Base-by-base conservation (phyloP, 345 rosid species). In the Hibiscus trionum region DNA sequence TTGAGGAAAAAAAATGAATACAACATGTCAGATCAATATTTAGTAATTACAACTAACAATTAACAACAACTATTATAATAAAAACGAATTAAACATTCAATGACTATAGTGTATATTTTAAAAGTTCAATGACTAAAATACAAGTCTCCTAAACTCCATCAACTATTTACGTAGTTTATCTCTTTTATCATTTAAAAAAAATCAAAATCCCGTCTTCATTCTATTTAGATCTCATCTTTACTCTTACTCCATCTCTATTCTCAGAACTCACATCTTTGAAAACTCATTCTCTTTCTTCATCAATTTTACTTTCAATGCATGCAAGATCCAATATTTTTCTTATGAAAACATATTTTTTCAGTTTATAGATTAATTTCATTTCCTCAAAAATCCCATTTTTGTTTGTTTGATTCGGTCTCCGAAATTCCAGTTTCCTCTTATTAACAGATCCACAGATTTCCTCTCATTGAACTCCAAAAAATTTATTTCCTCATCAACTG, bases 251-350 rank as follows among this genome's bases (percentile, higher is more conserved):
- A 57, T 58, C 47, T 46, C 7, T 17, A 17, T 53, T 17, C 24
- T 24, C 42, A 24, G 19, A 11, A 44, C 52, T n/a, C 10, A n/a
- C 14, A 17, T 66, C 42, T 44, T 65, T 65, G 35, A 46, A 66
- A 7, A 24, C 55, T 24, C 35, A 46, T 2, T 44, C 56, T 27
- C 59, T 67, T 29, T 67, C 57, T 49, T 49, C 71, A 49, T 44
- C 50, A 7, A 11, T 16, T 44, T 61, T 57, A 21, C 75, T 61
- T 72, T 49, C 49, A 31, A 47, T 35, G 47, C 19, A 42, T 79
- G 76, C 71, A 74, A 77, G 80, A 79, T 79, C 79, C 66, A 77
- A 58, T 72, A 26, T 21, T 56, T 56, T 47, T 37, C 0, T 47
- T 66, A 11, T 11, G 7, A 35, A 35, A 35, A 35, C 12, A 21